Base-by-base conservation (phyloP, 306 rosid species). In the Corylus heterophylla region DNA sequence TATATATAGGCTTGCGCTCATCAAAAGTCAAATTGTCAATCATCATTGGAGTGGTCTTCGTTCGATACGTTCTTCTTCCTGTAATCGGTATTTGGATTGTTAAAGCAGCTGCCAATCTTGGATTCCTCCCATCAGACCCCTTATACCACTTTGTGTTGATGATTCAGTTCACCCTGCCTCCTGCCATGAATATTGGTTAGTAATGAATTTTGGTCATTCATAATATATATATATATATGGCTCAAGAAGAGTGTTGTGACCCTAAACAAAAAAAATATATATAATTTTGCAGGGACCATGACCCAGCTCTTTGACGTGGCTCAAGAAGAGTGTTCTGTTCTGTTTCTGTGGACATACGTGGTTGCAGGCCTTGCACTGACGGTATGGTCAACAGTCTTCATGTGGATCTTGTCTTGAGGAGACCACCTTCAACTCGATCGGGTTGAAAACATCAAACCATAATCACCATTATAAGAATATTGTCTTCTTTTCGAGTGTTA, bases 161-260 rank as follows among this genome's bases (percentile, higher is more conserved):
- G 85, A 48, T 91, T 82, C 99, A 96, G 67, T 96, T 88, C 77
- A 83, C 94, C 25, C 76, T 92, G 86, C 99, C 99, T 35, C 99
- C 99, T 7, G 99, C 99, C 2, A 91, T 96, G 96, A 89, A 89
- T 75, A 93, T 95, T 18, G 86, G 98, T 93, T 78, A 85, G 90
- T 71, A 6, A 78, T 44, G 69, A 25, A 29, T 42, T 5, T 42
- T 42, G 7, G 45, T 42, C 8, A 5, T 42, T n/a, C n/a, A n/a
- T n/a, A n/a, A 42, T 5, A 42, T 39, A 22, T 22, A 22, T 22
- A 22, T 22, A 22, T 22, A 22, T 22, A 22, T n/a, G n/a, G n/a
- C n/a, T n/a, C n/a, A n/a, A n/a, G n/a, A n/a, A n/a, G n/a, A n/a
- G n/a, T n/a, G n/a, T n/a, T n/a, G n/a, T n/a, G n/a, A n/a, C n/a